Base-by-base conservation (phyloP, 306 rosid species). In the Castanea mollissima region DNA sequence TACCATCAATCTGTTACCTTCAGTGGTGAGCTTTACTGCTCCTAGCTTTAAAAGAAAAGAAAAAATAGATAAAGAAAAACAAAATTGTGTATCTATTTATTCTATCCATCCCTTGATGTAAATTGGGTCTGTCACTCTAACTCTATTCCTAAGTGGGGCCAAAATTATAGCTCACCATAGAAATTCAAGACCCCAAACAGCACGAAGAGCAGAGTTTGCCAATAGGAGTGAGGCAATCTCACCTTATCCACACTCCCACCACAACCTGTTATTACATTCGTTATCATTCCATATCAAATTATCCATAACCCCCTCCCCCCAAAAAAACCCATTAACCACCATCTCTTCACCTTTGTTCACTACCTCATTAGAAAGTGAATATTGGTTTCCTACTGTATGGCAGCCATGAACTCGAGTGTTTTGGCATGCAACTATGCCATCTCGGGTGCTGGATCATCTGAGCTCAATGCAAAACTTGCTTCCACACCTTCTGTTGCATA, bases 161-260 rank as follows among this genome's bases (percentile, higher is more conserved):
- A 6, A 31, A 67, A 38, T 1, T 5, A 20, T 27, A 62, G 25
- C 11, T 31, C 20, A 69, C 82, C 82, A 87, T 65, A 82, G 70
- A 77, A 74, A 67, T 4, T 71, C 44, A 77, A 70, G 14, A 59
- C 27, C 38, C 6, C 1, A 14, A 73, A 64, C 75, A 71, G 35
- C 31, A 51, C 0, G 58, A 70, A 69, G 77, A 69, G 76, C 74
- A 62, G 76, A 74, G 83, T 35, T 80, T 92, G 84, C 92, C 97
- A 94, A 90, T 92, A 79, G 87, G 90, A 92, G 74, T 29, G 74
- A 86, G 88, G 92, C 80, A 93, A 91, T 91, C 99, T 87, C 85
- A 90, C 92, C 98, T 93, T 95, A 93, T 95, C 99, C 98, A 92
- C 93, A 84, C 90, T 71, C 88, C 78, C 75, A 88, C 97, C 97